These are phyloP conservation scores for Prunus mira DNA, from an alignment of 306 rosid species.

Conservation along the genomic window DNA sequence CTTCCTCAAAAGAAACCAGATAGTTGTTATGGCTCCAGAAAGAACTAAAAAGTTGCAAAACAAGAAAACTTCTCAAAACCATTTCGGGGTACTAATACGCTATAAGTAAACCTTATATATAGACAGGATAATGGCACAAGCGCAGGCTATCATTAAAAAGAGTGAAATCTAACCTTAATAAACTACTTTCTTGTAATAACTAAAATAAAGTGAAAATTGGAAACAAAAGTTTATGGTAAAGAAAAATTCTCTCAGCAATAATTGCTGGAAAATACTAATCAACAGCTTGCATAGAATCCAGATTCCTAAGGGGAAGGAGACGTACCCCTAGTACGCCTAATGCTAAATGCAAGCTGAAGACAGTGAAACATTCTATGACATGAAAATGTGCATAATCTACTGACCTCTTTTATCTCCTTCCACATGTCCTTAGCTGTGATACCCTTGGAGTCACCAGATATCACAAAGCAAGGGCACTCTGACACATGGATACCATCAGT, in stretches of 20 bases:
- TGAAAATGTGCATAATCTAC: conserved; percentile 8
- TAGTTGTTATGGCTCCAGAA: neutral
- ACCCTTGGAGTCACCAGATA: conserved; percentile 65
- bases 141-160: too few relatives aligned
- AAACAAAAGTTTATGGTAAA: neutral
- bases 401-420: conserved; percentile 82
- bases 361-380: conserved; percentile 2
- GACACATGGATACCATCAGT: conserved; percentile 68
- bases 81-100: neutral
- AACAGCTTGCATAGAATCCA: neutral
- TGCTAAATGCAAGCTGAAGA: conserved; percentile 9
- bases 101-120: neutral
- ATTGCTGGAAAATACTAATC: neutral
- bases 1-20: neutral
- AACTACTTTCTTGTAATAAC: neutral
- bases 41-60: neutral
- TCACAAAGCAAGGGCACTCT: conserved; percentile 78
- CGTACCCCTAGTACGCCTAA: neutral
- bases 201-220: neutral
- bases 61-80: neutral
- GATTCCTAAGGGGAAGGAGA: neutral
- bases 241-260: neutral
- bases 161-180: neutral
- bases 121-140: neutral
- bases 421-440: conserved; percentile 85